Evolutionary conservation across 139 green algal species (phyloP).

Genomic region (Auxenochlorella pyrenoidosa): DNA sequence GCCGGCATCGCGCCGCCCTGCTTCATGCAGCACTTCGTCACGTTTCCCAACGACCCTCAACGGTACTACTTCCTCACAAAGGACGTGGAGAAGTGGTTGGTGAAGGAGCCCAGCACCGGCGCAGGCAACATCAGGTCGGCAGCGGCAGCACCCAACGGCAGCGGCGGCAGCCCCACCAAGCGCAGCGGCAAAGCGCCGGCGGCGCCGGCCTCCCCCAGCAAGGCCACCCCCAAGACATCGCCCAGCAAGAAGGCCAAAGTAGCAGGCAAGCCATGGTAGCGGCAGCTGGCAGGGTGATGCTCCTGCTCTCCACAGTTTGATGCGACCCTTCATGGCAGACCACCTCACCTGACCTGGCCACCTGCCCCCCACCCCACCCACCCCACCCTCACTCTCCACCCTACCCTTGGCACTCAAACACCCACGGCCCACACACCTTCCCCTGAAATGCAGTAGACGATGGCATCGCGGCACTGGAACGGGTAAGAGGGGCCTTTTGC

Average conservation of each 20-base stretch:
- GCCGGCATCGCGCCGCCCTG: too few species aligned
- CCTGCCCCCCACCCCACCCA: too few species aligned
- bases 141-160: not conserved
- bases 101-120: not conserved
- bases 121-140: not conserved
- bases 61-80: constrained; percentile 5
- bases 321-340: too few species aligned
- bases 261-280: not conserved
- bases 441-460: too few species aligned
- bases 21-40: constrained; percentile 21
- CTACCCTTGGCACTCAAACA: too few species aligned
- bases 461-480: not conserved
- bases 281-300: too few species aligned
- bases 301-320: too few species aligned
- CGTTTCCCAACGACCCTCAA: not conserved
- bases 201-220: not conserved
- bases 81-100: not conserved
- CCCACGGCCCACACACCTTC: too few species aligned
- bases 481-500: not conserved
- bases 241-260: constrained; percentile 19
- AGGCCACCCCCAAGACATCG: not conserved
- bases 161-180: not conserved
- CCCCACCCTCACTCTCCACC: too few species aligned
- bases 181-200: not conserved
- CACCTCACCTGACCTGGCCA: too few species aligned